phyloP scores from a whole-genome alignment of 2,329 filamentous ascomycete species.

The Fusarium temperatum region DNA sequence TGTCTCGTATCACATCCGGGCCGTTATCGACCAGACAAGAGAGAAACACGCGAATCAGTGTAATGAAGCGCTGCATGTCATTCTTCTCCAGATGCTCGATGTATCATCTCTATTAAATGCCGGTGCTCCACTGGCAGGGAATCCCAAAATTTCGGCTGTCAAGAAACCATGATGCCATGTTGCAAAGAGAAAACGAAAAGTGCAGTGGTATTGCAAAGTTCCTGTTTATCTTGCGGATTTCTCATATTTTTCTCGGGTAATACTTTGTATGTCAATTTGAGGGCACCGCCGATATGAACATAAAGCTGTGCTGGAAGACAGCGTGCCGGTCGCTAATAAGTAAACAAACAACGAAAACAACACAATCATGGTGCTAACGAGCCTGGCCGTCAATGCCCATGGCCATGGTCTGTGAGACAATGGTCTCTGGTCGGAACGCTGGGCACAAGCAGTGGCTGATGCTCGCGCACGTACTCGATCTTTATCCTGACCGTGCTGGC shows the following conservation, averaged over 20 bases:
- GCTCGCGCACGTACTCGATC: slow-evolving; percentile 25
- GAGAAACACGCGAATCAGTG: slow-evolving; percentile 4
- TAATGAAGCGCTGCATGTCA: slow-evolving; percentile 14
- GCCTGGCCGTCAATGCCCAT: slow-evolving; percentile 20
- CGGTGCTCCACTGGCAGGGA: slow-evolving; percentile 9
- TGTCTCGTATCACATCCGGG: slow-evolving; percentile 1
- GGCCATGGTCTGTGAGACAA: slow-evolving; percentile 35
- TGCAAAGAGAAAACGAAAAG: not conserved
- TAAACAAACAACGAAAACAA: slow-evolving; percentile 42
- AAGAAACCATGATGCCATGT: not conserved
- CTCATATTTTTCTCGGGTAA: not conserved
- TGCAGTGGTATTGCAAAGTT: not conserved
- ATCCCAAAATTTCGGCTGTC: not conserved
- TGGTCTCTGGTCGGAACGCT: slow-evolving; percentile 21
- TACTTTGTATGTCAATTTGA: not conserved
- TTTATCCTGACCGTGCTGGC: slow-evolving; percentile 17
- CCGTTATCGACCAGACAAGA: slow-evolving; percentile 1
- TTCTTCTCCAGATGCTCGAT: slow-evolving; percentile 1
- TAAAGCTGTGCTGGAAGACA: slow-evolving; percentile 17
- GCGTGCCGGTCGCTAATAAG: slow-evolving; percentile 16
- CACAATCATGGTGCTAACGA: slow-evolving; percentile 9
- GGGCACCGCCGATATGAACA: not conserved
- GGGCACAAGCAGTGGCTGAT: slow-evolving; percentile 33
- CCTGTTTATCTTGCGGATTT: not conserved
- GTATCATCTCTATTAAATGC: slow-evolving; percentile 6